Base-by-base conservation (phyloP, 495 filamentous ascomycete species). In the Aspergillus bridgeri region DNA sequence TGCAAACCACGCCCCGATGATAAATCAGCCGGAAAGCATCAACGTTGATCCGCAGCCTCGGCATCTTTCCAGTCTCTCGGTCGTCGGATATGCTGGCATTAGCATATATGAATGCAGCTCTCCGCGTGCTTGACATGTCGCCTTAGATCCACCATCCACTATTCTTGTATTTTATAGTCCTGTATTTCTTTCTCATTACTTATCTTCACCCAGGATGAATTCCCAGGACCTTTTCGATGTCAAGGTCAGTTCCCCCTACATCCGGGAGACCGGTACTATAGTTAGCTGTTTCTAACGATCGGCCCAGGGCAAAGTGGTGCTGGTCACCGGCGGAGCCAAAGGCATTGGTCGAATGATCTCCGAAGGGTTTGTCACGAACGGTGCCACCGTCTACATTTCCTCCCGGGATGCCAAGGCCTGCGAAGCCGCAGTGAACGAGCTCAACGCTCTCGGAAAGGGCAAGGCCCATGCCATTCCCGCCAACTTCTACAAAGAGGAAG, bases 341-440 rank as follows among this genome's bases (percentile, higher is more conserved):
- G 87, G 87, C 27, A 87, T 90, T 63, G 87, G 87, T 59, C 81
- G 88, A 48, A 94, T 92, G 89, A 89, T 89, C 58, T 86, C 89
- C 0, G 85, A 91, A 63, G 87, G 89, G 3, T 88, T 88, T 60
- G 86, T 91, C 0, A 75, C 81, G 23, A 92, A 92, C 68, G 89
- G 90, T 42, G 89, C 90, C 18, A 90, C 84, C 42, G 89, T 92
- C 27, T 92, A 92, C 71, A 91, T 94, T 58, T 88, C 87, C 7
- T 91, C 88, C 4, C 86, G 89, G 45, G 87, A 87, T 65, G 77
- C 74, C 24, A 79, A 81, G 65, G 75, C 81, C 44, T 87, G 84
- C 64, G 81, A 83, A 22, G 54, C 82, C 58, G 84, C 84, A 8
- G 80, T 73, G 57, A 71, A 69, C 11, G 83, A 87, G 65, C 73